These are phyloP conservation scores for Rhizopus sp. DNA, from an alignment of 371 early-diverging fungal species.

Conservation along the genomic window DNA sequence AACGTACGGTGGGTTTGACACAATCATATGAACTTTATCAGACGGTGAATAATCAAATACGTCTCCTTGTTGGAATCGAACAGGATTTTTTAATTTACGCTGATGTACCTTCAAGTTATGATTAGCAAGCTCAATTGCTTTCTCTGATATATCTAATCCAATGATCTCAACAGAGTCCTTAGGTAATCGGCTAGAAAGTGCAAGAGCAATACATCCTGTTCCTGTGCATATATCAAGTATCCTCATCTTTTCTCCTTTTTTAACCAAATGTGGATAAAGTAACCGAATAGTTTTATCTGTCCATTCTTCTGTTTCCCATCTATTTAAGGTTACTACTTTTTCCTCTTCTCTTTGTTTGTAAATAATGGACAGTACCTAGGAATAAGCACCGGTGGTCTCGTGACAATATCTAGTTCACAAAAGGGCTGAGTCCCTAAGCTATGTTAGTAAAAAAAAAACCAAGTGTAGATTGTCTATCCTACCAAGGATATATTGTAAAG, in stretches of 20 bases:
- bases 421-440: slow-evolving; percentile 77
- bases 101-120: slow-evolving; percentile 39
- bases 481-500: slow-evolving; percentile 87
- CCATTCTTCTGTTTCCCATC: slow-evolving; percentile 96
- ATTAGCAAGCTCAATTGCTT: slow-evolving; percentile 53
- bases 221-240: slow-evolving; percentile 91
- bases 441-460: not conserved
- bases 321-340: slow-evolving; percentile 14
- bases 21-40: slow-evolving; percentile 58
- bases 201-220: slow-evolving; percentile 84
- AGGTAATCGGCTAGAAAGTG: slow-evolving; percentile 68
- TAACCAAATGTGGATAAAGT: slow-evolving; percentile 24
- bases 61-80: slow-evolving; percentile 51
- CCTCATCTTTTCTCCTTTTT: slow-evolving; percentile 33
- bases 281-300: slow-evolving; percentile 54
- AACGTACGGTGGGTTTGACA: slow-evolving; percentile 94
- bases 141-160: slow-evolving; percentile 43
- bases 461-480: slow-evolving; percentile 2
- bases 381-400: slow-evolving; percentile 78
- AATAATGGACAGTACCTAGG: slow-evolving; percentile 62
- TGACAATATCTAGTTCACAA: slow-evolving; percentile 71
- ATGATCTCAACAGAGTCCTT: slow-evolving; percentile 30
- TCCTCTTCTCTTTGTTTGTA: not conserved
- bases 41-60: slow-evolving; percentile 27
- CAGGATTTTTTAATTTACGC: slow-evolving; percentile 15